Evolutionary conservation across 306 rosid species (phyloP).

Genomic region (Malus fusca): DNA sequence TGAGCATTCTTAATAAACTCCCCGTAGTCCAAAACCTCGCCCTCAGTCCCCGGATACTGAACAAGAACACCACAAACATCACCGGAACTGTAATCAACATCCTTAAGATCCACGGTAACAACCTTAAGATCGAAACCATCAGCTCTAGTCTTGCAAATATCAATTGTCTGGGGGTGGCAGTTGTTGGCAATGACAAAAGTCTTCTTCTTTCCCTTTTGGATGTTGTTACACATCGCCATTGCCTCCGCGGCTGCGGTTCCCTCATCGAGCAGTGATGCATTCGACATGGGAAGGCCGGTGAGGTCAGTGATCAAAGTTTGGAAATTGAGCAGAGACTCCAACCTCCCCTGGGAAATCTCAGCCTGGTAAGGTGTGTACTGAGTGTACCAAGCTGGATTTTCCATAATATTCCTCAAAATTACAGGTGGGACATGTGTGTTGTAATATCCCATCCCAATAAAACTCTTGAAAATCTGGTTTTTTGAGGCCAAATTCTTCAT

Average conservation of each 20-base stretch:
- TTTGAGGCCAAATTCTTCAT: conserved; percentile 73
- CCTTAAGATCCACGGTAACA: conserved; percentile 53
- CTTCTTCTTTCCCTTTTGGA: conserved; percentile 83
- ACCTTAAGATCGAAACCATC: conserved; percentile 86
- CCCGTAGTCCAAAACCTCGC: conserved; percentile 89
- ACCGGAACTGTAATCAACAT: conserved; percentile 71
- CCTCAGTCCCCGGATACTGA: conserved; percentile 98
- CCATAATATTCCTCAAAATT: conserved; percentile 92
- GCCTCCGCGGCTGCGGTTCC: conserved; percentile 99
- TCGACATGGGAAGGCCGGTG: conserved; percentile 94
- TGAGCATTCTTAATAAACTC: conserved; percentile 92
- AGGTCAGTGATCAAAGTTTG: conserved; percentile 89
- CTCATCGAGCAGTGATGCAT: conserved; percentile 97
- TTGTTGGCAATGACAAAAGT: conserved; percentile 78
- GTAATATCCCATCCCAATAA: conserved; percentile 91
- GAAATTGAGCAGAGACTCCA: conserved; percentile 80
- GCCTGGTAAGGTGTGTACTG: conserved; percentile 99
- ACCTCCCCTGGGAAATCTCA: conserved; percentile 95
- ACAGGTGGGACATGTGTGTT: conserved; percentile 91
- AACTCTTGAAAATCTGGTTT: conserved; percentile 70
- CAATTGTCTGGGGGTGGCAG: conserved; percentile 93
- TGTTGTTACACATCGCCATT: conserved; percentile 95
- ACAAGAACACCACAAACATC: conserved; percentile 98
- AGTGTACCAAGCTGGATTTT: conserved; percentile 98
- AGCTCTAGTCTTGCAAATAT: conserved; percentile 82